Evolutionary conservation across 768 basidiomycete genomes (phyloP), one percentile per base, ranked within the genome.

Genomic region (Auricularia cornea): DNA sequence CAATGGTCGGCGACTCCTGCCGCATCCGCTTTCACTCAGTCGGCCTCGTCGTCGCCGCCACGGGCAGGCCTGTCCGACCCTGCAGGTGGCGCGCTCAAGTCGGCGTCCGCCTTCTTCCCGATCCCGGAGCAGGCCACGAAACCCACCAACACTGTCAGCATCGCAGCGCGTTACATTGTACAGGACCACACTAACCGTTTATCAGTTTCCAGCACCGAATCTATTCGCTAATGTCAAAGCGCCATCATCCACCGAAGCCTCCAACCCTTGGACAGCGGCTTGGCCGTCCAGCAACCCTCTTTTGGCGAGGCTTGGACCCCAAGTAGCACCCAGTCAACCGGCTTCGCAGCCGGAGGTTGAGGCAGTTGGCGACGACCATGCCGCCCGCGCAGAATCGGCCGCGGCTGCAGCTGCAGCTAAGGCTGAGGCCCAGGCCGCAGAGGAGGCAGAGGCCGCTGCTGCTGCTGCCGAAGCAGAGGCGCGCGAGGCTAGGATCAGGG

Each of bases 1-100:
- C 61, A 33, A 60, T 44, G 48, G 26, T 29, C 60, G 56, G 41
- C 62, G 23, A 33, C 67, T 5, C 69, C 33, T 5, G 18, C 60
- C 12, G 41, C 30, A 31, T 8, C 56, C 8, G 1, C 63, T 16
- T 38, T 38, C 35, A 38, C 16, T 38, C 35, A 38, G 35, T 38
- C 35, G 35, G 16, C 35, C 35, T 38, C 35, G 35, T 38, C 35
- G 35, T 38, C 35, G 8, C n/a, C n/a, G n/a, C 10, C 10, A 38
- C 35, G 35, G 35, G 35, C 35, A 38, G 35, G 8, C n/a, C n/a
- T n/a, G n/a, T n/a, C n/a, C 10, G 35, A 38, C 35, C 35, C 35
- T 10, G 16, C 35, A 38, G 16, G 35, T 14, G 16, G 35, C 35
- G 16, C 35, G 16, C 10, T 10, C 4, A 38, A 38, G 35, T 38